Evolutionary conservation across 768 basidiomycete genomes (phyloP), one percentile per base, ranked within the genome.

Genomic region (Tulasnella sp.): DNA sequence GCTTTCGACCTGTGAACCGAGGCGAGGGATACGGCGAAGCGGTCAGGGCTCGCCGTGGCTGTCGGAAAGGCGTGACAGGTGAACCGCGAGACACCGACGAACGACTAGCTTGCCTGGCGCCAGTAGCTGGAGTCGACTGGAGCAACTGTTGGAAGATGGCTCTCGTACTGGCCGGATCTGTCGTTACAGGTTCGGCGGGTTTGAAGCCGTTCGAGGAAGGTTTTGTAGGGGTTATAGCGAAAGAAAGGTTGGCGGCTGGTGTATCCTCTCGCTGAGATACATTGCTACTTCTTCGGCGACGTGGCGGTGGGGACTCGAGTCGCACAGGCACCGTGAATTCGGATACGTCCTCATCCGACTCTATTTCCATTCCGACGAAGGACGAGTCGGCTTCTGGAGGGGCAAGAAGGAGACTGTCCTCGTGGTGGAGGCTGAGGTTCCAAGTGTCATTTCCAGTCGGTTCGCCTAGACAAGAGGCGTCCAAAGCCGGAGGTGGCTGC

Each of bases 281-380:
- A 39, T 59, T 62, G 35, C 62, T 64, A 7, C 59, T 66, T 22
- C 71, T 62, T 22, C 71, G 52, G 11, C 62, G 29, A 22, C 71
- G 71, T 14, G 71, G 62, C 32, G 71, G 71, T 40, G 71, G 71
- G 8, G 71, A 72, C 36, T 62, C 71, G n/a, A 63, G 39, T 12
- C 71, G 71, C 8, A 72, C 19, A n/a, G 71, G 71, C 16, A 72
- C 71, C 8, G 62, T 66, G 37, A 72, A 72, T 40, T 72, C 71
- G 16, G 39, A 22, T 9, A 72, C 41, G 14, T 40, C 39, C 22
- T 72, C 62, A 34, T 72, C 62, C 32, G 59, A 36, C 1, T 70
- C 69, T 26, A 72, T 63, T 62, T 72, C 71, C 71, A 72, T 72
- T 8, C 64, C 62, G 37, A 44, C 35, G 29, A 70, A 70, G 35